These are phyloP conservation scores for Alternaria ethzedia DNA, from an alignment of 2,329 filamentous ascomycete genomes.

Conservation along the genomic window DNA sequence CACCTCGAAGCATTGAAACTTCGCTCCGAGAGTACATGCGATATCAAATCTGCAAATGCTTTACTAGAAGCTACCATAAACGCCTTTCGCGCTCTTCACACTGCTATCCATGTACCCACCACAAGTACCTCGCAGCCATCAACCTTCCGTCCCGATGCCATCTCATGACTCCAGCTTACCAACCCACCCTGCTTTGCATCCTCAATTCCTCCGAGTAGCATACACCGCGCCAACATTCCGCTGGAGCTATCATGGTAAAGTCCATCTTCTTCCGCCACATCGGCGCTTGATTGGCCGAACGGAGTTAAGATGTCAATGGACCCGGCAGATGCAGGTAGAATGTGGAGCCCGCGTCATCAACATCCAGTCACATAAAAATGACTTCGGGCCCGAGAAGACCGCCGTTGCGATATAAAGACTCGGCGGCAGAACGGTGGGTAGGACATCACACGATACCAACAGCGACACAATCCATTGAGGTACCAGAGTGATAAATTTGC, in stretches of 20 bases:
- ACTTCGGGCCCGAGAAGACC: conserved; percentile 4
- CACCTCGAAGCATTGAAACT: neutral
- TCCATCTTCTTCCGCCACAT: neutral
- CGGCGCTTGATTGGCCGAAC: neutral
- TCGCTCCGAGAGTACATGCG: accelerated
- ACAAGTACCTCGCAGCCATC: neutral
- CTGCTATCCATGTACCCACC: neutral
- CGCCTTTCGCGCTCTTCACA: neutral
- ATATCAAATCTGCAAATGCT: accelerated
- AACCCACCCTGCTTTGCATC: neutral
- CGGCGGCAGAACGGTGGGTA: neutral
- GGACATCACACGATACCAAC: neutral
- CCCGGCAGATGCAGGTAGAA: neutral
- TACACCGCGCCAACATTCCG: neutral
- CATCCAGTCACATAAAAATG: neutral
- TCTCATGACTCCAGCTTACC: neutral
- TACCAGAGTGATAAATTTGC: neutral
- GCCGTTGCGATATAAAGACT: neutral
- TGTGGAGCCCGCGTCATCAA: conserved; percentile 5
- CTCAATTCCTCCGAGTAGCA: neutral
- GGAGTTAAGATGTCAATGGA: neutral
- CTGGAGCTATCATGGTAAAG: neutral
- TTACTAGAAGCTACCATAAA: too few species aligned
- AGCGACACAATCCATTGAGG: neutral
- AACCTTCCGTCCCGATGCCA: neutral